Conservation (phyloP, 1,284 basidiomycete species). For the Amylostereum areolatum region DNA sequence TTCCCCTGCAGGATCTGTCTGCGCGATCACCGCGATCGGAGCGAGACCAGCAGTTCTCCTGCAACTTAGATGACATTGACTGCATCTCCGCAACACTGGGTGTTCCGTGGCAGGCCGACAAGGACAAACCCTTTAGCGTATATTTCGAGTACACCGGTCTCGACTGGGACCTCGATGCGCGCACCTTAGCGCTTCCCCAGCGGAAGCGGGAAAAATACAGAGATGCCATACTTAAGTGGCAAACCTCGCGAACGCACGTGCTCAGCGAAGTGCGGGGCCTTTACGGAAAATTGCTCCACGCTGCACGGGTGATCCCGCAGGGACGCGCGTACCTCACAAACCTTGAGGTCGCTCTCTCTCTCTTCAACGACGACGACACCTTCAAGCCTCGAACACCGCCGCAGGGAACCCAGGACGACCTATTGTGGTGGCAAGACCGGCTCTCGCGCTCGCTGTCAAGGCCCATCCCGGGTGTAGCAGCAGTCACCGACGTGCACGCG, state of each 20-base stretch:
- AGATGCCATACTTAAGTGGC: constrained; percentile 16
- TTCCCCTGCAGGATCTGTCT: constrained; percentile 2
- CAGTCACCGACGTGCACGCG: constrained; percentile 22
- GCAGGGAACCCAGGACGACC: constrained; percentile 15
- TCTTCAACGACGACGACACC: constrained; percentile 17
- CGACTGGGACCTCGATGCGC: constrained; percentile 13
- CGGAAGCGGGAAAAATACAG: constrained; percentile 6
- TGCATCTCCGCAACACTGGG: constrained; percentile 14
- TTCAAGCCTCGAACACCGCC: constrained; percentile 22
- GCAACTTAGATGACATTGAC: constrained; percentile 16
- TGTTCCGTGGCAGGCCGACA: constrained; percentile 17
- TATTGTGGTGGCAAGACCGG: constrained; percentile 30
- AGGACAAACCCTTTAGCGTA: constrained; percentile 12
- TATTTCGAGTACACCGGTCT: constrained; percentile 17
- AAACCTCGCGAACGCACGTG: constrained; percentile 6
- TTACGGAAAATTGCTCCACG: constrained; percentile 29
- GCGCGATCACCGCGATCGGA: constrained; percentile 3
- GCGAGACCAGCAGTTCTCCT: constrained; percentile 11
- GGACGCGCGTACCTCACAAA: constrained; percentile 26
- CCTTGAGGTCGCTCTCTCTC: constrained; percentile 21
- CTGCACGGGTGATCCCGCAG: constrained; percentile 18
- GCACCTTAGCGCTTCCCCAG: constrained; percentile 11
- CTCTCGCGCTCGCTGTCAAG: constrained; percentile 13
- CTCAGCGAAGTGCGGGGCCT: constrained; percentile 23
- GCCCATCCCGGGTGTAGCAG: constrained; percentile 21